Conservation (phyloP, 2,329 filamentous ascomycete species). For the Colletotrichum euphorbiae region DNA sequence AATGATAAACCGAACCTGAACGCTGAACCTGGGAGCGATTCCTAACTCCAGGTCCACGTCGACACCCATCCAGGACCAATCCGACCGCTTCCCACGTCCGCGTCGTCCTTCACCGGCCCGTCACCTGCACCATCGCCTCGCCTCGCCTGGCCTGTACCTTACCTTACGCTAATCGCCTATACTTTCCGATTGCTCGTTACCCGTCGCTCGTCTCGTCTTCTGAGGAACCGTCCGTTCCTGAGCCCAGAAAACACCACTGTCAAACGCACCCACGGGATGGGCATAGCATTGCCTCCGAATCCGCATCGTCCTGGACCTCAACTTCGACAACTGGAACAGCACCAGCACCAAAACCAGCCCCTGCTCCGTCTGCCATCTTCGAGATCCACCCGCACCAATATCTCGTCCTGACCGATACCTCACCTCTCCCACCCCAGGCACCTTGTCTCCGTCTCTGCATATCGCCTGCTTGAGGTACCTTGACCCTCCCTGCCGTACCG, state of each 20-base stretch:
- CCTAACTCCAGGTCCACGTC: neutral
- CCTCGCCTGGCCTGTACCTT: neutral
- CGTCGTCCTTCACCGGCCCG: slow-evolving; percentile 19
- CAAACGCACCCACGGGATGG: slow-evolving; percentile 23
- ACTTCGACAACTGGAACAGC: too few relatives aligned
- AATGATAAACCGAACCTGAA: neutral
- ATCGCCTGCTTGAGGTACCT: slow-evolving; percentile 14
- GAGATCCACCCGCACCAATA: slow-evolving; percentile 37
- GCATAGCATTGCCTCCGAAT: neutral
- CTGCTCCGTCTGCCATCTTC: slow-evolving; percentile 22
- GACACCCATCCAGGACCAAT: too few relatives aligned
- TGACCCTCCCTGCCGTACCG: neutral
- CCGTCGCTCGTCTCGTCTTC: neutral
- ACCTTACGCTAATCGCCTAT: neutral
- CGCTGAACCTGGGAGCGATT: neutral
- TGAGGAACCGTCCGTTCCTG: neutral
- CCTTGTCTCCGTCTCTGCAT: neutral
- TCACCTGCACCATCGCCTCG: slow-evolving; percentile 19
- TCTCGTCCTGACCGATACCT: slow-evolving; percentile 33
- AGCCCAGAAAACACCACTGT: neutral
- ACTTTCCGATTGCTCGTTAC: neutral
- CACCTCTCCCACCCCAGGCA: neutral
- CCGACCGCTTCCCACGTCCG: too few relatives aligned
- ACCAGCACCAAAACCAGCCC: neutral
- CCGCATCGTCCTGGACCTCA: neutral